Percentiles rank a stretch among this genome's conserved stretches.
phyloP scores from a whole-genome alignment of 192 early-diverging fungal genomes.

The Backusella macrospora region DNA sequence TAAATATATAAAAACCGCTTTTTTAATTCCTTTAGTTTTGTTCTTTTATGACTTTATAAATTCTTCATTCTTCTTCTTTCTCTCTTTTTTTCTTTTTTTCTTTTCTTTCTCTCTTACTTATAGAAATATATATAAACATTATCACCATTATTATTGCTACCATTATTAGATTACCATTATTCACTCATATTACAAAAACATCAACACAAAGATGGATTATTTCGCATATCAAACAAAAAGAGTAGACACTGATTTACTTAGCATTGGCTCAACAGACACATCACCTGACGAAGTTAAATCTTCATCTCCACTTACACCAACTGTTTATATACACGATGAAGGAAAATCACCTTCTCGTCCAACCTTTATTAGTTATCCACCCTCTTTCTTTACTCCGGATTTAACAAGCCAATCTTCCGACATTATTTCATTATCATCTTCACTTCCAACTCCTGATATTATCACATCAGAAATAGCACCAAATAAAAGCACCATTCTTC shows the following conservation, averaged over 20 bases:
- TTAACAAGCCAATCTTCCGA: neutral
- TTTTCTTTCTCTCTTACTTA: neutral
- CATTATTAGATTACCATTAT: neutral
- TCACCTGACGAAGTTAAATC: slow-evolving; percentile 2
- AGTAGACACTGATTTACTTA: neutral
- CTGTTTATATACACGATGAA: slow-evolving; percentile 16
- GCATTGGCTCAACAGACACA: slow-evolving; percentile 5
- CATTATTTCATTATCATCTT: slow-evolving; percentile 10
- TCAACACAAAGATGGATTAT: slow-evolving; percentile 19
- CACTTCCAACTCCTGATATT: slow-evolving; percentile 18
- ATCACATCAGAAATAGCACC: neutral
- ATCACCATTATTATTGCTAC: neutral
- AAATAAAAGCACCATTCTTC: neutral
- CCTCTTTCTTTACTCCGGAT: slow-evolving; percentile 10
- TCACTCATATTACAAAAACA: too few species aligned
- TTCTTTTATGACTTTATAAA: neutral
- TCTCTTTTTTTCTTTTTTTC: slow-evolving; percentile 12
- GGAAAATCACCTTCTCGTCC: slow-evolving; percentile 8
- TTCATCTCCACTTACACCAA: slow-evolving; percentile 18
- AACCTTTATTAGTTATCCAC: neutral
- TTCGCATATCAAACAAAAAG: slow-evolving; percentile 22
- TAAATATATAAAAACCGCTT: slow-evolving; percentile 14
- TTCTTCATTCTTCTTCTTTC: neutral
- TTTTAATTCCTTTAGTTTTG: slow-evolving; percentile 8
- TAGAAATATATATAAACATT: too few species aligned